Conservation (phyloP, 2,329 filamentous ascomycete species). For the Neoascochyta sp. region DNA sequence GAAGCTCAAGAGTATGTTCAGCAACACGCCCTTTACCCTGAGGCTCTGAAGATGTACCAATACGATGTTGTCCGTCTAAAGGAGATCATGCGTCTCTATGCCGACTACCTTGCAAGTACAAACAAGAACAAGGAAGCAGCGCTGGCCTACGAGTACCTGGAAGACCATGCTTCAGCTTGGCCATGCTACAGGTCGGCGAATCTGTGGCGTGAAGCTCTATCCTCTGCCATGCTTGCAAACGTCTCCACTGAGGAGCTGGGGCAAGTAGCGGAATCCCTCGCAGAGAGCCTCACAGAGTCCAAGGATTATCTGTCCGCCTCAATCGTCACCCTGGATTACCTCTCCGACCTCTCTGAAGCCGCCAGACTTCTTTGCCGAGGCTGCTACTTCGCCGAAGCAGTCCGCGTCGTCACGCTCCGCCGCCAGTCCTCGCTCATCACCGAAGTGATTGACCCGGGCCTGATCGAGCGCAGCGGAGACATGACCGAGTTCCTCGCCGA, state of each 20-base stretch:
- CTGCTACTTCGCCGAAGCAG: slow-evolving; percentile 83
- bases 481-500: slow-evolving; percentile 92
- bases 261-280: slow-evolving; percentile 69
- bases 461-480: slow-evolving; percentile 74
- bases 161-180: slow-evolving; percentile 69
- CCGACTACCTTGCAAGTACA: slow-evolving; percentile 67
- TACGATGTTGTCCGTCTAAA: slow-evolving; percentile 68
- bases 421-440: slow-evolving; percentile 60
- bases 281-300: slow-evolving; percentile 73
- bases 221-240: slow-evolving; percentile 63
- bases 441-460: slow-evolving; percentile 68
- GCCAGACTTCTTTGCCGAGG: slow-evolving; percentile 80
- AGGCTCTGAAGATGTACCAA: slow-evolving; percentile 75
- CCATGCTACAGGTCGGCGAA: slow-evolving; percentile 80
- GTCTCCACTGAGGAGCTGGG: slow-evolving; percentile 58
- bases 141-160: slow-evolving; percentile 83
- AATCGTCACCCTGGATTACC: slow-evolving; percentile 75
- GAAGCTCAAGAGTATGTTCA: slow-evolving; percentile 74
- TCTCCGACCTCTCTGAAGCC: slow-evolving; percentile 66
- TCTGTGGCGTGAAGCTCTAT: slow-evolving; percentile 88
- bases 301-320: slow-evolving; percentile 82
- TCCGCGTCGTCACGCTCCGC: slow-evolving; percentile 66
- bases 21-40: slow-evolving; percentile 74
- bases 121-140: slow-evolving; percentile 84
- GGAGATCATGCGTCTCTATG: slow-evolving; percentile 73